phyloP scores from a whole-genome alignment of 2,329 filamentous ascomycete genomes.

The Hymenoscyphus occultus region DNA sequence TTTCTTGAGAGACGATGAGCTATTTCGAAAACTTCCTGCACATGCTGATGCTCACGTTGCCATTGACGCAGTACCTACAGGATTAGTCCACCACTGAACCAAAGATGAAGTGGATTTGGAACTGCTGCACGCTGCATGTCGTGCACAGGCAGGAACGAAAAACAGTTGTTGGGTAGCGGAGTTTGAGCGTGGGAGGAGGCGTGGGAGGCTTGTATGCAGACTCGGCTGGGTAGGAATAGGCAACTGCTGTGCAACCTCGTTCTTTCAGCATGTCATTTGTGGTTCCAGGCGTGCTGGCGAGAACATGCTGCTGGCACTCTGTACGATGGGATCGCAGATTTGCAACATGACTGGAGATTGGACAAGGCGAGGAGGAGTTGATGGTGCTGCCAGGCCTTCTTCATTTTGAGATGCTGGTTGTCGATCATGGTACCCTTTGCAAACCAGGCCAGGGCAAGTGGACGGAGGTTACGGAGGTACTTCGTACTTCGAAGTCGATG shows the following conservation, averaged over 20 bases:
- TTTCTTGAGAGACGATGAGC: not conserved
- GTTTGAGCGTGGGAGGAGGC: not conserved
- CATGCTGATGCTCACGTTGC: not conserved
- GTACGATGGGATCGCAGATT: slow-evolving; percentile 6
- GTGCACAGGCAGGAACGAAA: slow-evolving; percentile 1
- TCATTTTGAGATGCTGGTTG: not conserved
- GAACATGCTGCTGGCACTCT: slow-evolving; percentile 2
- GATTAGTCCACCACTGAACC: not conserved
- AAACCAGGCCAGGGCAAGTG: not conserved
- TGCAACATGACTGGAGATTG: slow-evolving; percentile 5
- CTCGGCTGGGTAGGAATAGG: not conserved
- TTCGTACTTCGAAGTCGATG: not conserved
- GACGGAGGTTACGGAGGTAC: not conserved
- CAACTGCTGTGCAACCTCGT: not conserved
- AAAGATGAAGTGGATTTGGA: not conserved
- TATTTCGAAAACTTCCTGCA: not conserved
- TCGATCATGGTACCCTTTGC: not conserved
- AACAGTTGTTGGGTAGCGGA: not conserved
- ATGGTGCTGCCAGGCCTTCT: not conserved
- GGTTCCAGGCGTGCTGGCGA: not conserved
- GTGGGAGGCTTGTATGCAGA: slow-evolving; percentile 1
- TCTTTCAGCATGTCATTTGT: not conserved
- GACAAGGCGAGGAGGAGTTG: not conserved
- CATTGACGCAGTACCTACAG: not conserved
- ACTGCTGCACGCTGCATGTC: not conserved